Evolutionary conservation across 768 basidiomycete genomes (phyloP).

Genomic region (Boletus subcaerulescens): DNA sequence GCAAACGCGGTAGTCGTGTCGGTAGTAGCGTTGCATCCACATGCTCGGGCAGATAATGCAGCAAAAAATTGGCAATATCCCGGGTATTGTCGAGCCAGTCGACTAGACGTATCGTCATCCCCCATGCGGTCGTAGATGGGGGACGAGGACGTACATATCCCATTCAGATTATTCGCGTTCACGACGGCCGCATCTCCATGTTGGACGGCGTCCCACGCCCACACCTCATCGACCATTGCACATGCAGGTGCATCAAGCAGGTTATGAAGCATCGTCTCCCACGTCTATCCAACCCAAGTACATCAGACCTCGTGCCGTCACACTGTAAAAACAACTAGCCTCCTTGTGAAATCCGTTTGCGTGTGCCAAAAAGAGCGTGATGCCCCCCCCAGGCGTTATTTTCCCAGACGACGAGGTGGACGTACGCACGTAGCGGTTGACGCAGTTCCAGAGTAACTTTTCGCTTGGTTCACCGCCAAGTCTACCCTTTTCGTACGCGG

Average conservation of each 20-base stretch:
- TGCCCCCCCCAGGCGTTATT: neutral
- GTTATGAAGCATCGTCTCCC: conserved; percentile 63
- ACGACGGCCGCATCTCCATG: conserved; percentile 83
- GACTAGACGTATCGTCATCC: conserved; percentile 37
- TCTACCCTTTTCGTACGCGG: conserved; percentile 10
- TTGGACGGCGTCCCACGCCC: conserved; percentile 80
- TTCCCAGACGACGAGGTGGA: neutral
- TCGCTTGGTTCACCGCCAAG: conserved; percentile 16
- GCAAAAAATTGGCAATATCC: conserved; percentile 75
- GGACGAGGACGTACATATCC: conserved; percentile 49
- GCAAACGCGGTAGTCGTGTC: conserved; percentile 49
- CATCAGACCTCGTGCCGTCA: neutral
- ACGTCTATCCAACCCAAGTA: conserved; percentile 49
- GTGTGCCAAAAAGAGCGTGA: conserved; percentile 77
- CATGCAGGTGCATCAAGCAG: conserved; percentile 47
- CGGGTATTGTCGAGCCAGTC: conserved; percentile 78
- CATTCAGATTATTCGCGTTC: conserved; percentile 55
- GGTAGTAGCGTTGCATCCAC: conserved; percentile 41
- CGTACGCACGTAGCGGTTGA: conserved; percentile 61
- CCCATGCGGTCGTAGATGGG: neutral
- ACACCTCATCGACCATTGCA: conserved; percentile 61
- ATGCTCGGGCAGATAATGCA: conserved; percentile 58
- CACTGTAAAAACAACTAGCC: conserved; percentile 35
- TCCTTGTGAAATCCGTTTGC: conserved; percentile 90
- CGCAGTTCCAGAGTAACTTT: conserved; percentile 60